Conservation (phyloP, 352 stramenopile species). For the Saprolegnia parasitica region DNA sequence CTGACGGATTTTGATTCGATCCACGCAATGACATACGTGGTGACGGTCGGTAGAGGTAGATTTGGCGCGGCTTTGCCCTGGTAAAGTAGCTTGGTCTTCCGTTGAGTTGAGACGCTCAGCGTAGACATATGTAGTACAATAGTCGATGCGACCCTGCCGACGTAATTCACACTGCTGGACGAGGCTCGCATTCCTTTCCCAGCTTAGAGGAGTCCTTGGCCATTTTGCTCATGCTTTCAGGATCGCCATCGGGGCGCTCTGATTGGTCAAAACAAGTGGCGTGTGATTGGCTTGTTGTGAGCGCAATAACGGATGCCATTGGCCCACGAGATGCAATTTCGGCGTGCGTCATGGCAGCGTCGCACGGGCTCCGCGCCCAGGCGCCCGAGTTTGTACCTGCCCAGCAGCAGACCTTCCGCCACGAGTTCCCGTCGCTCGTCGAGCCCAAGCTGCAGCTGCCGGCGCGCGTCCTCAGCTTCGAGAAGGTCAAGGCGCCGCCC, state of each 20-base stretch:
- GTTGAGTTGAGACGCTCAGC: too few relatives aligned
- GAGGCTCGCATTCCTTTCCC: too few relatives aligned
- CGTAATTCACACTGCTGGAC: too few relatives aligned
- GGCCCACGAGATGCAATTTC: background rate
- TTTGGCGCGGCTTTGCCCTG: too few relatives aligned
- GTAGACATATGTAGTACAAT: too few relatives aligned
- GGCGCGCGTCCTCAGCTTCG: conserved; percentile 5
- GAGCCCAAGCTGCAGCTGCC: conserved; percentile 5
- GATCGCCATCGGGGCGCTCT: background rate
- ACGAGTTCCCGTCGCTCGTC: conserved; percentile 17
- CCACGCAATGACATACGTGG: too few relatives aligned
- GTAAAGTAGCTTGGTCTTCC: too few relatives aligned
- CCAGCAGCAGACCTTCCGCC: conserved; percentile 6
- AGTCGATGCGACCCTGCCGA: too few relatives aligned
- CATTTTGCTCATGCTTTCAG: background rate
- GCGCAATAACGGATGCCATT: background rate
- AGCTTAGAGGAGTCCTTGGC: background rate
- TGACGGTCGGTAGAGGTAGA: too few relatives aligned
- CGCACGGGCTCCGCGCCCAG: conserved; percentile 6
- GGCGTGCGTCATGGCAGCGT: background rate
- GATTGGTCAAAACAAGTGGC: background rate
- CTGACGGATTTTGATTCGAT: too few relatives aligned
- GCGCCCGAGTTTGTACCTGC: conserved; percentile 21
- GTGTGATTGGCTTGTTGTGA: background rate
- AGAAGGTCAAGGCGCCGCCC: background rate